These are phyloP conservation scores for Podospora australis DNA, from an alignment of 495 filamentous ascomycete genomes.

Conservation along the genomic window DNA sequence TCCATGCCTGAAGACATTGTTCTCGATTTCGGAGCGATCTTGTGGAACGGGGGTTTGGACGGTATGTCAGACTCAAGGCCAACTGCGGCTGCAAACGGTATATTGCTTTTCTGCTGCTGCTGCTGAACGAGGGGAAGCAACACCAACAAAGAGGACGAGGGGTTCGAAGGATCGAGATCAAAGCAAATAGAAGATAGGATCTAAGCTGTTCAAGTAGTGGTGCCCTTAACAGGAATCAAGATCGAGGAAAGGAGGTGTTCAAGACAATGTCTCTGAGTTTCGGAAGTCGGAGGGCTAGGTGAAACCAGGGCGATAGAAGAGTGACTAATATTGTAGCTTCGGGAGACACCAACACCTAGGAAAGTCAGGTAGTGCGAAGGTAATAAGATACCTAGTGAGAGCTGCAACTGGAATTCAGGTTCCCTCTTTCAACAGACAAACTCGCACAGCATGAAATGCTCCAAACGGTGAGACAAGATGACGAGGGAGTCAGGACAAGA, in stretches of 20 bases:
- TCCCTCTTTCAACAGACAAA: too few species aligned
- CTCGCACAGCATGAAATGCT: too few species aligned
- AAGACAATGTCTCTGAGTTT: too few species aligned
- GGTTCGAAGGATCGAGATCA: neutral
- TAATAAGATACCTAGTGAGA: too few species aligned
- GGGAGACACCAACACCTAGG: too few species aligned
- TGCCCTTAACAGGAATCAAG: neutral
- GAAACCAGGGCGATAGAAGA: neutral
- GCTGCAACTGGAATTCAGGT: too few species aligned
- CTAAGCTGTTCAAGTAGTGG: neutral
- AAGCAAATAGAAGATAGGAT: neutral
- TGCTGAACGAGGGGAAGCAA: neutral
- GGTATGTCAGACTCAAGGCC: too few species aligned
- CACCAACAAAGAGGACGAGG: neutral
- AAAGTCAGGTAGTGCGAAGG: too few species aligned
- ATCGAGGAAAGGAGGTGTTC: too few species aligned
- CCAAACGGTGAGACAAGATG: neutral
- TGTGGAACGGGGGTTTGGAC: neutral
- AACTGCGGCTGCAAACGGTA: too few species aligned
- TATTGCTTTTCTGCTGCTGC: too few species aligned
- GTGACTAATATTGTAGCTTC: slow-evolving; percentile 1
- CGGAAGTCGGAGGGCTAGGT: neutral
- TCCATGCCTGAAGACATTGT: slow-evolving; percentile 29
- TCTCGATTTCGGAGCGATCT: neutral
- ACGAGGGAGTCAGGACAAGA: neutral